Conservation (phyloP, 2,329 filamentous ascomycete species). For the Chaetomiaceae sp. region DNA sequence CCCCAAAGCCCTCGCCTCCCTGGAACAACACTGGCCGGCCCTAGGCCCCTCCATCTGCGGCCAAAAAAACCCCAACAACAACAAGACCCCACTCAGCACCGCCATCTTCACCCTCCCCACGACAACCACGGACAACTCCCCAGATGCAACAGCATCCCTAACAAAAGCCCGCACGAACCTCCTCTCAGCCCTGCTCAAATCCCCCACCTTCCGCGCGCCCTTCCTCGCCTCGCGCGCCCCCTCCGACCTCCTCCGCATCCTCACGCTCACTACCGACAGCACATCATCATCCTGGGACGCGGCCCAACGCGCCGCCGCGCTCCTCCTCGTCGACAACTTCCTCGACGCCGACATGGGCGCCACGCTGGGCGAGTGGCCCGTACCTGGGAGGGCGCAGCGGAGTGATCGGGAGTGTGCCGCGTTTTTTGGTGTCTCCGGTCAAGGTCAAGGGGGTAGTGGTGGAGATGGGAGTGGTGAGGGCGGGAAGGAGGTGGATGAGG, state of each 20-base stretch:
- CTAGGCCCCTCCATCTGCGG: slow-evolving; percentile 39
- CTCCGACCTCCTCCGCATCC: slow-evolving; percentile 50
- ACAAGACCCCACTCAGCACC: slow-evolving; percentile 29
- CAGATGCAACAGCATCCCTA: slow-evolving; percentile 26
- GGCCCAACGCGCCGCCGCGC: slow-evolving; percentile 50
- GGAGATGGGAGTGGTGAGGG: slow-evolving; percentile 14
- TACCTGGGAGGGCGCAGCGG: slow-evolving; percentile 24
- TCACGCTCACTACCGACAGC: slow-evolving; percentile 21
- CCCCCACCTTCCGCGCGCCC: slow-evolving; percentile 45
- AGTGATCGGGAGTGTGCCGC: slow-evolving; percentile 35
- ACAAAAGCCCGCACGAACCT: slow-evolving; percentile 42
- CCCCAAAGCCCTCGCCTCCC: slow-evolving; percentile 51
- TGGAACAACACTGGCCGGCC: slow-evolving; percentile 44
- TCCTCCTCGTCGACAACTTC: slow-evolving; percentile 60
- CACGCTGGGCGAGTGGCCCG: slow-evolving; percentile 52
- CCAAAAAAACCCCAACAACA: not conserved
- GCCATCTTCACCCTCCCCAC: slow-evolving; percentile 40
- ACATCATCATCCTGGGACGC: slow-evolving; percentile 36
- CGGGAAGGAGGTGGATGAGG: slow-evolving; percentile 26
- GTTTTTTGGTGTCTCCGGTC: not conserved
- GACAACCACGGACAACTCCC: not conserved
- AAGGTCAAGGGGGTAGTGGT: no score
- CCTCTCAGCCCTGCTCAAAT: slow-evolving; percentile 54
- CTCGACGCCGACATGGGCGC: slow-evolving; percentile 63
- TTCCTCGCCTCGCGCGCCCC: slow-evolving; percentile 54